Conservation (phyloP, 768 basidiomycete species). For the Boletellus emodensis region DNA sequence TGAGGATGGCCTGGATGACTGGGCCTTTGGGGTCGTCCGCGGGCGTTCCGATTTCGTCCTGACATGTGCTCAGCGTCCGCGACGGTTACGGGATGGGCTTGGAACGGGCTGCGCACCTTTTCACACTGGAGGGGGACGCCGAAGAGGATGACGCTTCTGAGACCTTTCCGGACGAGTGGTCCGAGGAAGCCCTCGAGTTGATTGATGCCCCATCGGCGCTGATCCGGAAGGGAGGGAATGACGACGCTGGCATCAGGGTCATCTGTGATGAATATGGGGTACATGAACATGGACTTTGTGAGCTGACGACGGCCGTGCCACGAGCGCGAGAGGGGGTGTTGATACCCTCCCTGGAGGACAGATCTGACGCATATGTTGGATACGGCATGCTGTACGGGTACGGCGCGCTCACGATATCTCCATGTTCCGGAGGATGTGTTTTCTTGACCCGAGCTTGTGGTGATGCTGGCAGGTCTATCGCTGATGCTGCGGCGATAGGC, state of each 20-base stretch:
- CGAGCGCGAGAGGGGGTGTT: conserved; percentile 82
- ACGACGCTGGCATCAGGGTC: conserved; percentile 80
- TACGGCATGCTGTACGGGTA: neutral
- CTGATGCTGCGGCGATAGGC: no score
- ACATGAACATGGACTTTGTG: conserved; percentile 95
- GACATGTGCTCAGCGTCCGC: neutral
- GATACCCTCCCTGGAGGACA: conserved; percentile 88
- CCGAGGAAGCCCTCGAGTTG: conserved; percentile 81
- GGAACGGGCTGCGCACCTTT: conserved; percentile 50
- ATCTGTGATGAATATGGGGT: conserved; percentile 97
- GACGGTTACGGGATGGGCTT: neutral
- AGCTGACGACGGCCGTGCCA: conserved; percentile 82
- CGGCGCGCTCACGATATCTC: conserved; percentile 41
- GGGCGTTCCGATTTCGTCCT: conserved; percentile 82
- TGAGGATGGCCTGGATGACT: conserved; percentile 88
- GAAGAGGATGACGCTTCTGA: conserved; percentile 90
- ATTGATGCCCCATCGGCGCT: conserved; percentile 94
- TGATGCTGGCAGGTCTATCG: neutral
- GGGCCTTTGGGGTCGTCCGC: conserved; percentile 90
- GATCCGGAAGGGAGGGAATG: conserved; percentile 78
- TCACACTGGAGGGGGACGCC: conserved; percentile 79
- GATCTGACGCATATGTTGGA: conserved; percentile 42
- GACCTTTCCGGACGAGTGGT: conserved; percentile 85
- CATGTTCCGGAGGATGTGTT: conserved; percentile 22
- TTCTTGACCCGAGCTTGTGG: neutral